These are phyloP conservation scores for Grammothele lineata DNA, from an alignment of 768 basidiomycete genomes.

Conservation along the genomic window DNA sequence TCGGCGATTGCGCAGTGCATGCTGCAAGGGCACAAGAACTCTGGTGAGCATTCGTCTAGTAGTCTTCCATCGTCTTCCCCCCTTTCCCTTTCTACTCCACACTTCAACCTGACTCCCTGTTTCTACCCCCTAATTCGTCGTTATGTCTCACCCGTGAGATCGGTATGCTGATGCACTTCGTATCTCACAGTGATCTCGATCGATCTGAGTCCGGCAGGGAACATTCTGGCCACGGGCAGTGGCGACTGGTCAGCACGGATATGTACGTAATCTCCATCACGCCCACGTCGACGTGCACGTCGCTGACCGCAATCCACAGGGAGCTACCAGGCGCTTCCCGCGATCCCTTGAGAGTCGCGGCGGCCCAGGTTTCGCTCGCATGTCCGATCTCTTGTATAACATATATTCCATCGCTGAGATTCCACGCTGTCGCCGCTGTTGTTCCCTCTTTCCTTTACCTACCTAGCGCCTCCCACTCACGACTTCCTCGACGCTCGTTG, in stretches of 20 bases:
- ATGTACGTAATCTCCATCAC: slow-evolving; percentile 38
- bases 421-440: no score
- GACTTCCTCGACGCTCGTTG: no score
- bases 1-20: slow-evolving; percentile 83
- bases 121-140: no score
- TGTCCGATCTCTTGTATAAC: no score
- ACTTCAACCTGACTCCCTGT: background rate
- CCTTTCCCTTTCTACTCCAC: background rate
- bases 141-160: no score
- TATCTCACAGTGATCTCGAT: slow-evolving; percentile 58
- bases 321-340: slow-evolving; percentile 5
- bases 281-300: background rate
- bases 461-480: no score
- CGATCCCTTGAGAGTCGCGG: no score
- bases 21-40: slow-evolving; percentile 80
- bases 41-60: slow-evolving; percentile 46
- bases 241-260: slow-evolving; percentile 72
- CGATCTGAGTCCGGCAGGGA: slow-evolving; percentile 59
- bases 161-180: background rate
- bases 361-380: no score
- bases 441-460: no score
- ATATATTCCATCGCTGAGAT: no score
- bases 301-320: no score
- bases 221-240: slow-evolving; percentile 62
- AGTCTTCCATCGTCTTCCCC: no score